Evolutionary conservation across 164 flowering plant species (phyloP).

Genomic region (Vitis amurensis): DNA sequence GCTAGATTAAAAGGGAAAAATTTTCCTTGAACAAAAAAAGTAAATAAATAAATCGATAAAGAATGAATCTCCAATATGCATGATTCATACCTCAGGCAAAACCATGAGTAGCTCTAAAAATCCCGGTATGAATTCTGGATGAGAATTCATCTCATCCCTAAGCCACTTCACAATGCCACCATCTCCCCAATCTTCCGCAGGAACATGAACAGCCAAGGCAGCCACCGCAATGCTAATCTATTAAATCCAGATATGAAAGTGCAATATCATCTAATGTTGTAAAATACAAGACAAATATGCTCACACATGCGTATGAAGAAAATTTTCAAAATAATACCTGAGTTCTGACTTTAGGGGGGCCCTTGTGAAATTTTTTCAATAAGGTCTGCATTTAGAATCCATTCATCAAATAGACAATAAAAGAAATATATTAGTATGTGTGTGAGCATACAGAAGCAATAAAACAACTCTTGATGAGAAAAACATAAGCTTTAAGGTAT

Average conservation of each 20-base stretch:
- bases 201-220: constrained; percentile 95
- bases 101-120: constrained; percentile 92
- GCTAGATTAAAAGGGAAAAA: too few relatives aligned
- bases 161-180: constrained; percentile 94
- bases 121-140: constrained; percentile 79
- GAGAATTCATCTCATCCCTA: constrained; percentile 83
- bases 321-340: constrained; percentile 54
- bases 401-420: constrained; percentile 10
- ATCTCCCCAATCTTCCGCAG: constrained; percentile 95
- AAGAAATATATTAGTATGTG: neutral
- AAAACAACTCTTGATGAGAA: neutral
- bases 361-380: constrained; percentile 77
- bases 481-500: too few relatives aligned
- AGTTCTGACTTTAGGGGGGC: constrained; percentile 93
- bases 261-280: constrained; percentile 1
- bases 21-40: too few relatives aligned
- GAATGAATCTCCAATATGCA: neutral
- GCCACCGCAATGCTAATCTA: constrained; percentile 99
- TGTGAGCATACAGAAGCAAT: neutral
- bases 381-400: constrained; percentile 60
- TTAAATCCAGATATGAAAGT: constrained; percentile 22
- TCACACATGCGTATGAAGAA: constrained; percentile 1
- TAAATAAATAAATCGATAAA: too few relatives aligned
- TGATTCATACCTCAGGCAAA: constrained; percentile 77
- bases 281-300: neutral